These are phyloP conservation scores for Trichophyton benhamiae DNA, from an alignment of 2,329 filamentous ascomycete genomes.

Conservation along the genomic window DNA sequence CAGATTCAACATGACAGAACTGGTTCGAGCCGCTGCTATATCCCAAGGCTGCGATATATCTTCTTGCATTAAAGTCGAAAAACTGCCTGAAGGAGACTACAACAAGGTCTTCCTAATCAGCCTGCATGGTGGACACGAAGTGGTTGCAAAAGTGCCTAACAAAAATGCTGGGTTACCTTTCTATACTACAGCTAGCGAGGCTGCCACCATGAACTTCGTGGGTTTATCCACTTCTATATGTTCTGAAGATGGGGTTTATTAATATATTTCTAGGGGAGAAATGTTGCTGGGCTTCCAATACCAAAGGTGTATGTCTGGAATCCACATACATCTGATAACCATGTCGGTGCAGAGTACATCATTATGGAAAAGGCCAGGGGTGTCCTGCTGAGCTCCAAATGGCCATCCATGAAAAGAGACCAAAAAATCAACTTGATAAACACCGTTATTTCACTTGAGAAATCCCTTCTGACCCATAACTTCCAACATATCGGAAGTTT, in stretches of 20 bases:
- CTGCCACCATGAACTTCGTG: conserved; percentile 16
- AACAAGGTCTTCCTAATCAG: conserved; percentile 9
- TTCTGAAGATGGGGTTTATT: not conserved
- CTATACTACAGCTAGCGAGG: conserved; percentile 12
- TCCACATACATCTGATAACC: conserved; percentile 20
- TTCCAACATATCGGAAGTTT: not conserved
- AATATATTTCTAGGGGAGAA: not conserved
- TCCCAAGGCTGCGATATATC: not conserved
- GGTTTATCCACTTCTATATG: not conserved
- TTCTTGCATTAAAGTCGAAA: conserved; percentile 1
- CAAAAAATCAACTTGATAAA: conserved; percentile 12
- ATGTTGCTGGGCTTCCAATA: conserved; percentile 25
- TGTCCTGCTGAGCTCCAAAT: conserved; percentile 20
- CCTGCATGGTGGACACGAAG: conserved; percentile 2
- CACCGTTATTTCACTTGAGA: conserved; percentile 16
- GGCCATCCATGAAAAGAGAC: conserved; percentile 16
- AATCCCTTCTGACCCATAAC: not conserved
- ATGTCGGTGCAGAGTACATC: conserved; percentile 30
- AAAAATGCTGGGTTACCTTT: conserved; percentile 6
- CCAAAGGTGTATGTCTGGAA: conserved; percentile 19
- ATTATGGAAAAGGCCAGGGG: conserved; percentile 28
- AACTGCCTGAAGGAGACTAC: conserved; percentile 9
- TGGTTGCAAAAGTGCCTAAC: conserved; percentile 8
- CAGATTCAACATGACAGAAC: conserved; percentile 4
- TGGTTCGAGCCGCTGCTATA: not conserved